These are phyloP conservation scores for Clavariopsis aquatica DNA, from an alignment of 495 filamentous ascomycete species.

Conservation along the genomic window DNA sequence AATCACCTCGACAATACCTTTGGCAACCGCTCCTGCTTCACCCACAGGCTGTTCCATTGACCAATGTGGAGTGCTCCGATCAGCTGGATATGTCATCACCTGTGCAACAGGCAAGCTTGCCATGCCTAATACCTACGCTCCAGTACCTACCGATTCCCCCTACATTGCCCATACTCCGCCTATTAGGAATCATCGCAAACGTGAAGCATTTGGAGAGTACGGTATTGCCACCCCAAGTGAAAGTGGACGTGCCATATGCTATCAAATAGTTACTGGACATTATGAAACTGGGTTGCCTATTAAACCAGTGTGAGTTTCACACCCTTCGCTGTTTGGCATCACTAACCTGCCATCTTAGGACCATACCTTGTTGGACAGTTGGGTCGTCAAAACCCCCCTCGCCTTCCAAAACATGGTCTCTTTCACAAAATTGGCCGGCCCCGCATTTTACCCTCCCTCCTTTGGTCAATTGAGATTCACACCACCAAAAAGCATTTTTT, in stretches of 20 bases:
- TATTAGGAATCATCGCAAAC: not conserved
- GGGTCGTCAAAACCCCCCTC: not conserved
- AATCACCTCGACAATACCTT: not conserved
- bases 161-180: not conserved
- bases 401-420: not conserved
- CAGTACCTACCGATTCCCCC: not conserved
- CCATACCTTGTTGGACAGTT: not conserved
- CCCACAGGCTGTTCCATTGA: not conserved
- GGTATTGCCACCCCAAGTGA: too few relatives aligned
- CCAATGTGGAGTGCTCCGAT: not conserved
- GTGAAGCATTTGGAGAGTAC: not conserved
- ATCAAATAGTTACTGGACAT: not conserved
- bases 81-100: not conserved
- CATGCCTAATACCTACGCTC: not conserved
- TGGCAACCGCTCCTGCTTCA: not conserved
- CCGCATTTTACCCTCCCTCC: not conserved
- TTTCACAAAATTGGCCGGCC: not conserved
- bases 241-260: not conserved
- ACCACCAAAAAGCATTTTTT: too few relatives aligned
- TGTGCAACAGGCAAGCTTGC: not conserved
- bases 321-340: not conserved
- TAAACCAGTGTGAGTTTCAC: not conserved
- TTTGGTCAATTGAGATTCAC: too few relatives aligned
- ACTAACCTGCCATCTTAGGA: not conserved
- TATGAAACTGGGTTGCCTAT: not conserved